These are phyloP conservation scores for Ensete glaucum DNA, from an alignment of 176 grass and related monocot species.

Conservation along the genomic window DNA sequence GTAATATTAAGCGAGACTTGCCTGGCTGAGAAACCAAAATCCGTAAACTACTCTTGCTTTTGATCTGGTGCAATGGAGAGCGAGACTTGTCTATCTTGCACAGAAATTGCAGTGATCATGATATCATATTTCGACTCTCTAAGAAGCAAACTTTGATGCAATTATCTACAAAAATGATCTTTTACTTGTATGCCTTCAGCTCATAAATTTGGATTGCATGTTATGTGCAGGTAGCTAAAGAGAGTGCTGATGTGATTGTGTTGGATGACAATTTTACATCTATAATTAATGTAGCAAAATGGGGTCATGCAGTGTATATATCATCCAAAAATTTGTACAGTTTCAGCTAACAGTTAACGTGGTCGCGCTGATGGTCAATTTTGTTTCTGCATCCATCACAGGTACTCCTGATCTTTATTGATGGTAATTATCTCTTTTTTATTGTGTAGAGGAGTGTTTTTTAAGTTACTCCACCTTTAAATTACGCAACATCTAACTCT, in stretches of 20 bases:
- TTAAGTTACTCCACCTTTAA: not conserved
- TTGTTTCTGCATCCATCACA: conserved; percentile 69
- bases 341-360: conserved; percentile 93
- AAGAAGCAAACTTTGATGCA: not conserved
- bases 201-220: not conserved
- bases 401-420: conserved; percentile 25
- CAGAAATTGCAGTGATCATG: not conserved
- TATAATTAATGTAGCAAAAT: conserved; percentile 86
- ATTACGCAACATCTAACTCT: conserved; percentile 3
- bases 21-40: not conserved
- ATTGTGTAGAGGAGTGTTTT: not conserved
- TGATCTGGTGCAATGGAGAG: not conserved
- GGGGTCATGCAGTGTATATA: conserved; percentile 95
- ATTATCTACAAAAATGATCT: not conserved
- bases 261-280: conserved; percentile 94
- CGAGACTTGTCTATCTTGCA: not conserved
- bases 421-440: not conserved
- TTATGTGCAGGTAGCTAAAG: conserved; percentile 70
- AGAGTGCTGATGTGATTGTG: conserved; percentile 88
- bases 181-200: not conserved
- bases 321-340: conserved; percentile 96
- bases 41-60: not conserved
- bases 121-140: not conserved
- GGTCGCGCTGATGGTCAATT: conserved; percentile 82
- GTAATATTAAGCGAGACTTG: not conserved